Evolutionary conservation across 2,329 filamentous ascomycete species (phyloP).

Genomic region (Epichloe coenophiala): DNA sequence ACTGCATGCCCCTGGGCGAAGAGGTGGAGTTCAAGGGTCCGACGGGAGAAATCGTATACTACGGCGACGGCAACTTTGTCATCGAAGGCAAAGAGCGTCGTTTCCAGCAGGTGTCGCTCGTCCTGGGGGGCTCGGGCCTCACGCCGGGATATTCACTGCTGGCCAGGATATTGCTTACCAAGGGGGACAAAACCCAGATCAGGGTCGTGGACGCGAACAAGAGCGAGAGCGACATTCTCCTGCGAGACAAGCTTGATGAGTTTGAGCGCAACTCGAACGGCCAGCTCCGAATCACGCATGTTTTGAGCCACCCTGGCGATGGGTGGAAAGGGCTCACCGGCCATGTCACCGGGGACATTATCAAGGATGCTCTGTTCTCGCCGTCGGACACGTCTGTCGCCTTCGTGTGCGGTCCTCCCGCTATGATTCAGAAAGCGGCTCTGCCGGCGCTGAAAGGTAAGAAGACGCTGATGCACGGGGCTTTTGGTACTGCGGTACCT

Average conservation of each 20-base stretch:
- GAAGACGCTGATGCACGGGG: neutral
- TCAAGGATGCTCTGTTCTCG: conserved; percentile 26
- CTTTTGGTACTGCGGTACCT: no score
- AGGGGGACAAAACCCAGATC: conserved; percentile 23
- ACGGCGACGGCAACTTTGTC: conserved; percentile 29
- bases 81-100: conserved; percentile 26
- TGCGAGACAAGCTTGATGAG: conserved; percentile 27
- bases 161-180: conserved; percentile 23
- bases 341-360: conserved; percentile 26
- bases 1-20: conserved; percentile 33
- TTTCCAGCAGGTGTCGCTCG: conserved; percentile 31
- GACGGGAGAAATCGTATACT: conserved; percentile 35
- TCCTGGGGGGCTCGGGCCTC: conserved; percentile 36
- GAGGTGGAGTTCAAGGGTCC: conserved; percentile 38
- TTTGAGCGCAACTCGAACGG: conserved; percentile 23
- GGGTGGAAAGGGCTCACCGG: conserved; percentile 32
- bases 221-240: conserved; percentile 30
- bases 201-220: conserved; percentile 35
- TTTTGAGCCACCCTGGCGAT: conserved; percentile 29
- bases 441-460: conserved; percentile 29
- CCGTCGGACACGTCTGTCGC: conserved; percentile 27
- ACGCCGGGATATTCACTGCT: conserved; percentile 39
- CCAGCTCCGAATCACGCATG: conserved; percentile 30
- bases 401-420: conserved; percentile 35
- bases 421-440: conserved; percentile 37